A percentile compares a stretch with the other conserved stretches of the same genome.
Evolutionary conservation across 179 eudicot species (phyloP).

Genomic region (Sideroxylon spinosum): DNA sequence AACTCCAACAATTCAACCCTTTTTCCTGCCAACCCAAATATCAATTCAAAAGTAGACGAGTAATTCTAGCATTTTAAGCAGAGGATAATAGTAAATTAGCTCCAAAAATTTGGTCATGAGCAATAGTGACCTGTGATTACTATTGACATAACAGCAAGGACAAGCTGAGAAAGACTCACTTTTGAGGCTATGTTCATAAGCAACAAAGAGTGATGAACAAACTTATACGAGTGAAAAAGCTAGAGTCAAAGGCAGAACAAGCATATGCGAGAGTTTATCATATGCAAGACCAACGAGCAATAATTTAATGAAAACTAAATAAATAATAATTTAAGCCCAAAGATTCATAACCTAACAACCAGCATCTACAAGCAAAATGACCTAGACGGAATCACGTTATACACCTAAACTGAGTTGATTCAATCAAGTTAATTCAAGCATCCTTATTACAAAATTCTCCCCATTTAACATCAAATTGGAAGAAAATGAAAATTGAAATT

Average conservation of each 20-base stretch:
- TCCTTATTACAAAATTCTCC: neutral
- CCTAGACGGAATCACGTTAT: neutral
- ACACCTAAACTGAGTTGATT: neutral
- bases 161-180: neutral
- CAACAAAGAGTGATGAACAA: no score
- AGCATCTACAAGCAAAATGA: neutral
- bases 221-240: no score
- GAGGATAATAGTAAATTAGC: neutral
- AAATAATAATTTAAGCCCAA: no score
- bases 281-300: neutral
- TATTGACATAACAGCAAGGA: neutral
- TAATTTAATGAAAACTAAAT: no score
- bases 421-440: neutral
- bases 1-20: neutral
- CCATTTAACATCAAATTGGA: neutral
- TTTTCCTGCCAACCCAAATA: conserved; percentile 3
- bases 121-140: neutral
- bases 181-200: no score
- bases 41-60: neutral
- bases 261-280: neutral
- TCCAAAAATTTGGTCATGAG: neutral
- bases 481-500: neutral
- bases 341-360: no score
- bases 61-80: neutral
- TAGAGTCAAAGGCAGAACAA: neutral